These are phyloP conservation scores for Eimeria maxima DNA, from an alignment of 169 alveolate species.

Conservation along the genomic window DNA sequence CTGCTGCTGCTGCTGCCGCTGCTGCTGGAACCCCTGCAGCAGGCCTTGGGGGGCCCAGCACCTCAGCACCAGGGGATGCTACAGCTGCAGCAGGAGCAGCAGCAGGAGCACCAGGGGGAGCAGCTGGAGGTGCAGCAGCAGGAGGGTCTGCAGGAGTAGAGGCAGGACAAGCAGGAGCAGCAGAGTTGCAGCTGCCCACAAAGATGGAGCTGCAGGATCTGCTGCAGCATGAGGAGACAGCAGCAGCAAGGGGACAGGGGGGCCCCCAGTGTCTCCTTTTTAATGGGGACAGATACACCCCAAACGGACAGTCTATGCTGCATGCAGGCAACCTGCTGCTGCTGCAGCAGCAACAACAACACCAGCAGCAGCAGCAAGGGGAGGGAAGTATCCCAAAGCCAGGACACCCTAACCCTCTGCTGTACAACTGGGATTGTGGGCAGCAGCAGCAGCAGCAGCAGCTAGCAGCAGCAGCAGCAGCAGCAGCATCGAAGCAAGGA, in stretches of 20 bases:
- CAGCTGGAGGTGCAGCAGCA: not conserved
- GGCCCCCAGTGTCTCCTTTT: not conserved
- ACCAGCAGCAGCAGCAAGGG: not conserved
- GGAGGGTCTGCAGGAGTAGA: not conserved
- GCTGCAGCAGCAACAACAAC: not conserved
- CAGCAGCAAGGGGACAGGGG: not conserved
- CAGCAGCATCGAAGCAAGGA: not conserved
- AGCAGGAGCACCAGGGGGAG: not conserved
- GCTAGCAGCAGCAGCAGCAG: slow-evolving; percentile 34
- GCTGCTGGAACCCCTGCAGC: not conserved
- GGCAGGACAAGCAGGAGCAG: not conserved
- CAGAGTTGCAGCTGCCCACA: not conserved
- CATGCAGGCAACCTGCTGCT: not conserved
- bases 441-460: slow-evolving; percentile 21
- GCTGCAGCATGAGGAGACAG: slow-evolving; percentile 17
- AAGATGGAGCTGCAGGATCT: not conserved
- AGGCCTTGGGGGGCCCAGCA: too few relatives aligned
- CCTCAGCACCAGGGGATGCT: not conserved
- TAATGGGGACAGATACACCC: too few relatives aligned
- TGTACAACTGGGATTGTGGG: not conserved
- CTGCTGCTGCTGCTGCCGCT: not conserved
- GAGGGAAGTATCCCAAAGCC: not conserved
- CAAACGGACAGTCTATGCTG: too few relatives aligned
- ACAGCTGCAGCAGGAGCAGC: not conserved
- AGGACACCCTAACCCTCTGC: not conserved